These are phyloP conservation scores for Nelumbo lutea DNA, from an alignment of 164 flowering plant genomes.

Conservation along the genomic window DNA sequence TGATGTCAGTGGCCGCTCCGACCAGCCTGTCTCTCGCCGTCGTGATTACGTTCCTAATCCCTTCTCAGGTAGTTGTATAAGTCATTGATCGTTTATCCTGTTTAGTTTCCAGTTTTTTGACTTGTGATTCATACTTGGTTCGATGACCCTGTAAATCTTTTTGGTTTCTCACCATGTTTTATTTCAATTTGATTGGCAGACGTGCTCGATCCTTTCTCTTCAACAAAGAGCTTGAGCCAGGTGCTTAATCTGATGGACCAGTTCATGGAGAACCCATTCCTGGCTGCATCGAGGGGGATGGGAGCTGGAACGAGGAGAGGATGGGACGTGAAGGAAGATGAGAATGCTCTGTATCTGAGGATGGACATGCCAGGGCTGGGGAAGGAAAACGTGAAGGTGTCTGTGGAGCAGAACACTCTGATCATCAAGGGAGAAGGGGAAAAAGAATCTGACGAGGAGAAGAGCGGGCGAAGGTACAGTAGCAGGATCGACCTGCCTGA, in stretches of 20 bases:
- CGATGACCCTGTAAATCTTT: background rate
- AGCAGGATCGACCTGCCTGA: conserved; percentile 56
- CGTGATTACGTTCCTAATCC: conserved; percentile 16
- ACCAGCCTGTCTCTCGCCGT: conserved; percentile 9
- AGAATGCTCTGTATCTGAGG: conserved; percentile 39
- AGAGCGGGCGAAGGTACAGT: conserved; percentile 33
- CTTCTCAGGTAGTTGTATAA: conserved; percentile 39
- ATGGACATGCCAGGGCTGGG: conserved; percentile 78
- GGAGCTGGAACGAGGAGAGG: conserved; percentile 40
- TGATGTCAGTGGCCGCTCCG: conserved; percentile 23
- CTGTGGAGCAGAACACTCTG: conserved; percentile 64
- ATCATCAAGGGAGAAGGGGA: conserved; percentile 48
- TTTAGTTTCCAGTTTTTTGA: background rate
- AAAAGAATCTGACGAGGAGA: conserved; percentile 38
- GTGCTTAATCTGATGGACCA: conserved; percentile 73
- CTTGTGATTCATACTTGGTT: background rate
- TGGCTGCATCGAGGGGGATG: conserved; percentile 28
- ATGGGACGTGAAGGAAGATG: conserved; percentile 64
- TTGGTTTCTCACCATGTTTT: background rate
- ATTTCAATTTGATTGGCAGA: conserved; percentile 19
- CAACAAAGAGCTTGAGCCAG: conserved; percentile 57
- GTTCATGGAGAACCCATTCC: conserved; percentile 44
- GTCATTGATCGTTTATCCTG: background rate
- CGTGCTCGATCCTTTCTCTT: conserved; percentile 59
- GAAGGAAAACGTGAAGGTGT: conserved; percentile 58